phyloP scores from a whole-genome alignment of 805 yeast genomes.

The Lipomyces mesembrius region DNA sequence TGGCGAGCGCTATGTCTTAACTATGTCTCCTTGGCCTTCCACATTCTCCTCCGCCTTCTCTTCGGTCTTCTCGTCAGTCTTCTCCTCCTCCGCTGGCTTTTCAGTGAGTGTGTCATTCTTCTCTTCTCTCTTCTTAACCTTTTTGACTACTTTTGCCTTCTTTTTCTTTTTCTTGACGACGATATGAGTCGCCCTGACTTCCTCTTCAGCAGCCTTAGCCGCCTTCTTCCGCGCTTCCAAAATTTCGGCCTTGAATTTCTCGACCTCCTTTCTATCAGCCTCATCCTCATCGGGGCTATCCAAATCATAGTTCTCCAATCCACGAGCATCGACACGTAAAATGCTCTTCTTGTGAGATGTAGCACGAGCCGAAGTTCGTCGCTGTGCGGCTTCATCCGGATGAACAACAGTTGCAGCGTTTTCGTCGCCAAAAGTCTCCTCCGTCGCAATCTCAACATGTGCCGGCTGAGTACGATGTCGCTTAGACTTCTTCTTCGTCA shows the following conservation, averaged over 20 bases:
- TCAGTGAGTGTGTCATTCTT: neutral
- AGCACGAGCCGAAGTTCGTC: conserved; percentile 5
- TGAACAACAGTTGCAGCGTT: conserved; percentile 4
- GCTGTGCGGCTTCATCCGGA: conserved; percentile 7
- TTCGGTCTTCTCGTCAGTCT: neutral
- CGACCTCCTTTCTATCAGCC: conserved; percentile 31
- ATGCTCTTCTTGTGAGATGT: conserved; percentile 9
- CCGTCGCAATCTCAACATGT: conserved; percentile 31
- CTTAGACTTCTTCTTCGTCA: conserved; percentile 26
- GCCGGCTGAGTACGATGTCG: conserved; percentile 26
- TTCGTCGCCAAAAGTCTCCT: conserved; percentile 36
- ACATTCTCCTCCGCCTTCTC: neutral
- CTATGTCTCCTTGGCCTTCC: neutral
- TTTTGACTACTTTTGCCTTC: conserved; percentile 31
- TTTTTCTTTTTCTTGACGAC: conserved; percentile 34
- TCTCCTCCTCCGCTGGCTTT: conserved; percentile 11
- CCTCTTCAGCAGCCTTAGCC: conserved; percentile 31
- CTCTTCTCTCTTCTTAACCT: conserved; percentile 4
- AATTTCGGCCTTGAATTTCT: conserved; percentile 32
- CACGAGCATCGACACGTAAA: conserved; percentile 33
- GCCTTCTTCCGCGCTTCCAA: conserved; percentile 30
- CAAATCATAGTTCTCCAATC: conserved; percentile 33
- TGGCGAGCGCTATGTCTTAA: neutral
- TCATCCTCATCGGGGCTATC: conserved; percentile 33
- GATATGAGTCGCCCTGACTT: conserved; percentile 25